Evolutionary conservation across 805 yeast genomes (phyloP), one percentile per base, ranked within the genome.

Genomic region (Saccharomycodes ludwigii): DNA sequence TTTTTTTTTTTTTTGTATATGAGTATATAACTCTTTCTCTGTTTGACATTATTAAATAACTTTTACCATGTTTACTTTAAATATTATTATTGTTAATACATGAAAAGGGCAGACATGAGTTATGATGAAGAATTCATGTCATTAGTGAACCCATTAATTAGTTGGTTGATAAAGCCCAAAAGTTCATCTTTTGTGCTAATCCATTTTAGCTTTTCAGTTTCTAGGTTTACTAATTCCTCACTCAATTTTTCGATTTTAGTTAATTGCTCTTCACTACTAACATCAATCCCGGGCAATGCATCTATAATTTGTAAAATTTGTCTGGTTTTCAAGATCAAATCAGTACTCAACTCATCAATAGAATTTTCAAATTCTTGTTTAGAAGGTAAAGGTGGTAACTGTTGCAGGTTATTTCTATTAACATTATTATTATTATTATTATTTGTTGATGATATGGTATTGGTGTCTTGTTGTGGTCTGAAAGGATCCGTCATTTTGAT

Each of bases 241-340:
- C 81, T 78, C 29, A 91, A 58, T 10, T 60, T 62, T 31, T 66
- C 68, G 12, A 88, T 80, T 37, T 67, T 66, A 18, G 59, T 56
- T 50, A 85, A 51, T 54, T 86, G 97, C 33, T 72, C 76, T 27
- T 66, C 70, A 16, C 81, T 79, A 2, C 86, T 72, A 1, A 79
- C 86, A 6, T 93, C 95, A 3, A 84, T 82, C 9, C 96, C 97
- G 0, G 98, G 98, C 26, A 88, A 60, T 3, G 94, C 73, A 48
- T 82, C 93, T 24, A 88, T 85, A 18, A 88, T 68, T 46, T 81
- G 75, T 24, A 82, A 69, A 11, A 88, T 80, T 52, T 91, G 97
- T 44, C 93, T 69, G 4, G 93, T 72, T 48, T 86, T 86, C 36
- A 84, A 56, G 17, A 86, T 81, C 6, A 88, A 68, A 49, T 88